phyloP scores from a whole-genome alignment of 805 yeast genomes.

The Sporopachydermia quercuum region DNA sequence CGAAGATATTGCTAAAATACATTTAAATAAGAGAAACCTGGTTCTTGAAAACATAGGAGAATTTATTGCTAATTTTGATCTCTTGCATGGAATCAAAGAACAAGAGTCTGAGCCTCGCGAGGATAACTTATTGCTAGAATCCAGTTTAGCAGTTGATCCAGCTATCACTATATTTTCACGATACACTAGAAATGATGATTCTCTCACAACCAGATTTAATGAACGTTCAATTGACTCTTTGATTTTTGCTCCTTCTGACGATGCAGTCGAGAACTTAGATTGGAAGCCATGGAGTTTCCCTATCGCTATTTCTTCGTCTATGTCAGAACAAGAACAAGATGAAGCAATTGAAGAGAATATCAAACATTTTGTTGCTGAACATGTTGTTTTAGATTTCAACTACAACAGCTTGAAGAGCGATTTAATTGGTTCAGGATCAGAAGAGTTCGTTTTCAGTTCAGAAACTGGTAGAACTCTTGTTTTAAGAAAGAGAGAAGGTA shows the following conservation, averaged over 20 bases:
- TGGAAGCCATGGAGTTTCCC: slow-evolving; percentile 82
- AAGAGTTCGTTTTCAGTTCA: neutral
- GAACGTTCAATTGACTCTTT: slow-evolving; percentile 27
- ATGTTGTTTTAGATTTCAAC: slow-evolving; percentile 27
- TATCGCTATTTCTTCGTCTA: slow-evolving; percentile 23
- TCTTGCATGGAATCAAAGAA: too few relatives aligned
- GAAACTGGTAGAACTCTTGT: neutral
- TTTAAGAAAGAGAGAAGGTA: neutral
- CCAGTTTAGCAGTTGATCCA: slow-evolving; percentile 23
- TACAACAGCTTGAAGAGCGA: slow-evolving; percentile 7
- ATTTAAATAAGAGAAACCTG: too few relatives aligned
- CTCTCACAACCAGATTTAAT: slow-evolving; percentile 33
- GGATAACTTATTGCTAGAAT: slow-evolving; percentile 16
- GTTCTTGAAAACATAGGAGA: too few relatives aligned
- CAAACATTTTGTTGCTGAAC: slow-evolving; percentile 44
- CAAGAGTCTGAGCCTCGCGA: neutral
- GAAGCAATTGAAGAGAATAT: slow-evolving; percentile 35
- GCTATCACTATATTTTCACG: slow-evolving; percentile 50
- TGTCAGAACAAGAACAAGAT: slow-evolving; percentile 30
- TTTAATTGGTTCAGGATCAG: neutral
- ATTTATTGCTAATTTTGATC: too few relatives aligned
- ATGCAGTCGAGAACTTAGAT: slow-evolving; percentile 34
- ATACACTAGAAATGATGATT: slow-evolving; percentile 50
- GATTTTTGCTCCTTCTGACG: slow-evolving; percentile 60
- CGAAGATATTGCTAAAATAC: too few relatives aligned